These are phyloP conservation scores for Luvunga scandens DNA, from an alignment of 345 rosid genomes.

Conservation along the genomic window DNA sequence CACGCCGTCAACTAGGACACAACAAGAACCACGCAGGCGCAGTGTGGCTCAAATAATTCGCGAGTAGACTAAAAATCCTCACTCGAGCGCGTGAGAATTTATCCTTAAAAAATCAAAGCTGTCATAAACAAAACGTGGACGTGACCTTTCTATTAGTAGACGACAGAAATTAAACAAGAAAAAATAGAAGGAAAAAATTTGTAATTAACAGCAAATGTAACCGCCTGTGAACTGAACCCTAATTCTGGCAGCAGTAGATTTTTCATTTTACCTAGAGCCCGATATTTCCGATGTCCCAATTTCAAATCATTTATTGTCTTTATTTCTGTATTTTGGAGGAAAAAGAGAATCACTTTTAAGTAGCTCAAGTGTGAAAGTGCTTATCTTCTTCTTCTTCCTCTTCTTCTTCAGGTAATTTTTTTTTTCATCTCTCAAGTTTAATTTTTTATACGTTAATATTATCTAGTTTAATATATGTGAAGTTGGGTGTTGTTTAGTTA, in stretches of 20 bases:
- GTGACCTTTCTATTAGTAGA: conserved; percentile 11
- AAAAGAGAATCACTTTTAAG: neutral
- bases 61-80: neutral
- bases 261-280: neutral
- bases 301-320: neutral
- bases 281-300: neutral
- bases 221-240: conserved; percentile 16
- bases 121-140: conserved; percentile 1
- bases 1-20: neutral
- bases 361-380: neutral
- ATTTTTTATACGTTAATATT: neutral
- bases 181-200: neutral
- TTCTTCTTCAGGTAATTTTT: conserved; percentile 18
- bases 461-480: neutral
- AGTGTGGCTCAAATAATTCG: neutral
- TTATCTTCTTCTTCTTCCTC: conserved; percentile 9
- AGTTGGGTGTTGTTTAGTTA: neutral
- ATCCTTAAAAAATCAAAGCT: conserved; percentile 4
- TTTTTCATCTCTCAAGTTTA: neutral
- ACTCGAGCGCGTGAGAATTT: neutral
- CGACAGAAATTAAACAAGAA: neutral
- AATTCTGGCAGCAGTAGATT: neutral
- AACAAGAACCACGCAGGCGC: neutral
- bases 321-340: neutral
- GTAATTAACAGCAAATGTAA: neutral